Evolutionary conservation across 2,329 filamentous ascomycete genomes (phyloP).

Genomic region (Alternaria postmessia): DNA sequence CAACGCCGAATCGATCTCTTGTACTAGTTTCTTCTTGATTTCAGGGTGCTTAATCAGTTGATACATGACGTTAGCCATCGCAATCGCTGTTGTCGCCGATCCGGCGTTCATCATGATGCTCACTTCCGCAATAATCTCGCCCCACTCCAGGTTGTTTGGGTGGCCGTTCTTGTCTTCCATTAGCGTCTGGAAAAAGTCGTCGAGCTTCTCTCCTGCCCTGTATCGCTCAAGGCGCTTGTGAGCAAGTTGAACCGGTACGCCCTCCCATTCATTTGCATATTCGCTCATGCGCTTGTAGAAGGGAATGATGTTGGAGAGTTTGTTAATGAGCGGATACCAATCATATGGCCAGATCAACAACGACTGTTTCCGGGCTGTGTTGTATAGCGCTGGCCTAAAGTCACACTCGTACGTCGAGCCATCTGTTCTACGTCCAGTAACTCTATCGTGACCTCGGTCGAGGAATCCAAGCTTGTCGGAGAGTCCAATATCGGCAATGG

Average conservation of each 20-base stretch:
- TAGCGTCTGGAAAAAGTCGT: conserved; percentile 66
- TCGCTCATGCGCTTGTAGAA: conserved; percentile 54
- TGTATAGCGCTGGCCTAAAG: conserved; percentile 59
- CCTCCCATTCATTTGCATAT: conserved; percentile 55
- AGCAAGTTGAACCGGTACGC: conserved; percentile 59
- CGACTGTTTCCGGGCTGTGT: conserved; percentile 60
- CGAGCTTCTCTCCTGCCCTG: conserved; percentile 62
- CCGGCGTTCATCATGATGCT: conserved; percentile 62
- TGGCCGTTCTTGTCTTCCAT: conserved; percentile 61
- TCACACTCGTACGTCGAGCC: conserved; percentile 58
- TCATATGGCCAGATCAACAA: conserved; percentile 61
- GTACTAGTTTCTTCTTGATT: conserved; percentile 31
- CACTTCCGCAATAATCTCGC: conserved; percentile 66
- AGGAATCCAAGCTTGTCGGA: conserved; percentile 62
- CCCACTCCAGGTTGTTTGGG: conserved; percentile 61
- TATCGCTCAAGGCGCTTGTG: conserved; percentile 57
- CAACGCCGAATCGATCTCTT: conserved; percentile 40
- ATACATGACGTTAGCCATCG: conserved; percentile 63
- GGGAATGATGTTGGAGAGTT: conserved; percentile 58
- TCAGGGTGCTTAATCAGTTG: conserved; percentile 60
- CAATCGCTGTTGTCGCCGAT: conserved; percentile 61
- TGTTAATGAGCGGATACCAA: conserved; percentile 60
- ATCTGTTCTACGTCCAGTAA: conserved; percentile 55
- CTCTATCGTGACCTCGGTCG: conserved; percentile 58
- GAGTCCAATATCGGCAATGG: conserved; percentile 65